A percentile compares a stretch with the other conserved stretches of the same genome.
Conservation (phyloP, 169 alveolate species). For the Besnoitia besnoiti region DNA sequence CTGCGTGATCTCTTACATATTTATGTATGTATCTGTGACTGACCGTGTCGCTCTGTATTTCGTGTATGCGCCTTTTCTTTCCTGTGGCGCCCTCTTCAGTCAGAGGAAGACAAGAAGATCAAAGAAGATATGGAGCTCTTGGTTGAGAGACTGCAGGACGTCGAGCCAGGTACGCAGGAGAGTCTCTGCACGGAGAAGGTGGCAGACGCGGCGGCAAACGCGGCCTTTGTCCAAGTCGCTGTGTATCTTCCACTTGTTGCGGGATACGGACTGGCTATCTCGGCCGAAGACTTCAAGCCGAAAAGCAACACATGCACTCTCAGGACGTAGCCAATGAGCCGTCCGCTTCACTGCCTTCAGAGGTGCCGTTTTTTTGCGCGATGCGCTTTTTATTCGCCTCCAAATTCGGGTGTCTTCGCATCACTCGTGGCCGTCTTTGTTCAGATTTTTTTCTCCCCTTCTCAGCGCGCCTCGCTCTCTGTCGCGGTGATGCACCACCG, state of each 20-base stretch:
- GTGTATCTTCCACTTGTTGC: no score
- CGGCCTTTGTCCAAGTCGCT: no score
- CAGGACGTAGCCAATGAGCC: no score
- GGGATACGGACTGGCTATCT: no score
- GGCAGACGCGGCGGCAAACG: no score
- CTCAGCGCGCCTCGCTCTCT: not conserved
- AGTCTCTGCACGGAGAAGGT: not conserved
- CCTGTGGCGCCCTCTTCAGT: not conserved
- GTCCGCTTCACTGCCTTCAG: no score
- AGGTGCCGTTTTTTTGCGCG: no score
- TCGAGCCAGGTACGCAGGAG: conserved; percentile 56
- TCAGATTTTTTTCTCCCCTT: not conserved
- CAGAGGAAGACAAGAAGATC: conserved; percentile 67
- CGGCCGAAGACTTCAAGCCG: no score
- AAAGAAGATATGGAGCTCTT: conserved; percentile 66
- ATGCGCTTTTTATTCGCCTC: no score
- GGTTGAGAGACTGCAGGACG: conserved; percentile 64
- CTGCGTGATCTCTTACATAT: not conserved
- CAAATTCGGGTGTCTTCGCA: no score
- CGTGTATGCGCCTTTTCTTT: not conserved
- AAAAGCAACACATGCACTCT: no score
- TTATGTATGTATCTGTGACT: not conserved
- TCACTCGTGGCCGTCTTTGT: no score
- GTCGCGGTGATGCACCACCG: not conserved
- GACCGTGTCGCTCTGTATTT: not conserved